These are phyloP conservation scores for Nannochloropsis gaditana DNA, from an alignment of 108 stramenopile species.

Conservation along the genomic window DNA sequence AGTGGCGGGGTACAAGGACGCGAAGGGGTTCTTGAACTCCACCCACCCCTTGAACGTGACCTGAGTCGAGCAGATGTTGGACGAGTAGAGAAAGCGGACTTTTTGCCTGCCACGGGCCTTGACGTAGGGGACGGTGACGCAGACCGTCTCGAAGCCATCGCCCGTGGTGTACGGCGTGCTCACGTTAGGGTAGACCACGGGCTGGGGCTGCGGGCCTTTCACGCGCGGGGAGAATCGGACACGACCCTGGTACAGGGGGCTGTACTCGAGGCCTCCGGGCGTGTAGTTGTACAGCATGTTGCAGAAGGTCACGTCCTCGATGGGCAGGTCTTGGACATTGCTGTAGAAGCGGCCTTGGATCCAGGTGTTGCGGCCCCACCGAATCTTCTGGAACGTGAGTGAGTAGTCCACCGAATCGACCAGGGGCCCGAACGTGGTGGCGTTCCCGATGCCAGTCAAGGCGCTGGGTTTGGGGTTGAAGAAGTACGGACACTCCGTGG, in stretches of 20 bases:
- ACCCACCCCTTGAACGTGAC: not conserved
- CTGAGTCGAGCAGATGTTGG: not conserved
- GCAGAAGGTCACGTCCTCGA: not conserved
- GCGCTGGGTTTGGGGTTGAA: not conserved
- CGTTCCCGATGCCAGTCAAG: not conserved
- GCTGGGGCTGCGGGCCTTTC: not conserved
- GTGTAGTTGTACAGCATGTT: not conserved
- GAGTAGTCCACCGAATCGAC: not conserved
- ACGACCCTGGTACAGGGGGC: not conserved
- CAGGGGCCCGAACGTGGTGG: not conserved
- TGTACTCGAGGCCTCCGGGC: not conserved
- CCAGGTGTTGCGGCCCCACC: constrained; percentile 1
- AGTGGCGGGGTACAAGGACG: not conserved
- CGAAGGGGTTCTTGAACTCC: not conserved
- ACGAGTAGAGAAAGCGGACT: not conserved
- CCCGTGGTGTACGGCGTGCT: not conserved
- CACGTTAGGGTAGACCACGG: not conserved
- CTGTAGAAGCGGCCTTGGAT: not conserved
- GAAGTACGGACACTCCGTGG: not conserved
- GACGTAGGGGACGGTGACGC: not conserved
- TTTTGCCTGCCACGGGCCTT: not conserved
- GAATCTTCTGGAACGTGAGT: not conserved
- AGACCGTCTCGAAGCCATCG: not conserved
- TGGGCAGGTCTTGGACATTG: not conserved
- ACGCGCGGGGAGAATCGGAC: not conserved